Evolutionary conservation across 2,329 filamentous ascomycete genomes (phyloP), one percentile per base, ranked within the genome.

Genomic region (Orbilia javanica): DNA sequence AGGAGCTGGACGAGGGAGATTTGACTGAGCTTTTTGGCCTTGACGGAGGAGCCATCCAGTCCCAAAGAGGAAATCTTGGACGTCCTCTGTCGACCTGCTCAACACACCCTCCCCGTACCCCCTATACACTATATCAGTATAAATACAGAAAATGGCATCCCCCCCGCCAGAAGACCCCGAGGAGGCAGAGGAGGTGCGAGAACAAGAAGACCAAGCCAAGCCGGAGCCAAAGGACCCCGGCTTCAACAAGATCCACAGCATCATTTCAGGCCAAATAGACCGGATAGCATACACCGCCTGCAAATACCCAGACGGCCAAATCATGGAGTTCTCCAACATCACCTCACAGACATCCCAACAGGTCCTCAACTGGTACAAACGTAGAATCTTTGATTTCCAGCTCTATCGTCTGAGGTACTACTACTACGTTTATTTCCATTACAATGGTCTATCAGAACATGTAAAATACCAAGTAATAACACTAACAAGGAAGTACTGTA

Each of bases 21-120:
- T 18, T 53, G n/a, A 15, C 18, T 25, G 18, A 29, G n/a, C 27
- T 36, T 34, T 15, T n/a, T 5, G n/a, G n/a, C n/a, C n/a, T n/a
- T n/a, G n/a, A 36, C 0, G 25, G 22, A 60, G 25, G 22, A 60
- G 10, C 34, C 27, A 11, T 42, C 20, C 34, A 42, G 20, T 60
- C 55, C 68, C 6, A 64, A 71, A 71, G 6, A 55, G 68, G 68
- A 36, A 71, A 71, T 71, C 22, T 55, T 39, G 20, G 34, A 71
- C 68, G 55, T 64, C 68, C 15, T 18, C 44, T 11, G 25, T 53
- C 27, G 20, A 29, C 53, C 4, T 25, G 1, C 42, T 34, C 57
- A 63, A 53, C 57, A 71, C 57, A 46, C 8, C 2, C 6, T 15
- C 8, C 6, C 34, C n/a, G n/a, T 27, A 62, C 25, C 42, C n/a